Evolutionary conservation across 2,329 filamentous ascomycete species (phyloP), one percentile per base, ranked within the genome.

Genomic region (Lasiodiplodia gonubiensis): DNA sequence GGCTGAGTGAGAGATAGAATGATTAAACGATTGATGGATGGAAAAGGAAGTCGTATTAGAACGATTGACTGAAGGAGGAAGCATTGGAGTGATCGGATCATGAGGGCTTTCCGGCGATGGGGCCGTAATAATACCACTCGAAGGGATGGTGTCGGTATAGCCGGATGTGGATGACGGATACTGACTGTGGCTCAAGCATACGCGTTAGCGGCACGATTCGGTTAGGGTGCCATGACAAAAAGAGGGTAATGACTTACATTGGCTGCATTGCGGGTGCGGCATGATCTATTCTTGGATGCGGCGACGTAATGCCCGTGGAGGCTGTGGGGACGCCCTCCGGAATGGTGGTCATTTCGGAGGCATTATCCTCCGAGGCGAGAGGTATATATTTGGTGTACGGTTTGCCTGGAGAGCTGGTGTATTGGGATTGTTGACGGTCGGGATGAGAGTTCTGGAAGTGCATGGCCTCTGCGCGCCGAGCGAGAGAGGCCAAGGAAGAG

Each of bases 151-250:
- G 18, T 27, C 39, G 16, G 23, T 16, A 1, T 46, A 2, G 2
- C 16, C 16, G 23, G 3, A 10, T 18, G n/a, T 23, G n/a, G 18
- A 4, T 2, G 5, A 37, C 16, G 14, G 5, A 27, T 14, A 21
- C 3, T 14, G 35, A 18, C 11, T n/a, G 57, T n/a, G 57, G 39
- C 57, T 60, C 25, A 49, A 25, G 16, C 10, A 30, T 60, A 49
- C 39, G 57, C 10, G 57, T 60, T 49, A 60, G 27, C 39, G 37
- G 54, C 54, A 25, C 37, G 18, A 37, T 14, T 59, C n/a, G 46
- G 37, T 37, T 21, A 2, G 53, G n/a, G 11, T 25, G 25, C 7
- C 49, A 59, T n/a, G 39, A 12, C 54, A 14, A 25, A 10, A 46
- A 27, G 2, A 46, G 14, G 54, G 18, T 46, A 46, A 16, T 10